Percentiles rank a stretch among this genome's conserved stretches.
These are phyloP conservation scores for Blastobotrys aristatus DNA, from an alignment of 1,139 yeast species.

Conservation along the genomic window DNA sequence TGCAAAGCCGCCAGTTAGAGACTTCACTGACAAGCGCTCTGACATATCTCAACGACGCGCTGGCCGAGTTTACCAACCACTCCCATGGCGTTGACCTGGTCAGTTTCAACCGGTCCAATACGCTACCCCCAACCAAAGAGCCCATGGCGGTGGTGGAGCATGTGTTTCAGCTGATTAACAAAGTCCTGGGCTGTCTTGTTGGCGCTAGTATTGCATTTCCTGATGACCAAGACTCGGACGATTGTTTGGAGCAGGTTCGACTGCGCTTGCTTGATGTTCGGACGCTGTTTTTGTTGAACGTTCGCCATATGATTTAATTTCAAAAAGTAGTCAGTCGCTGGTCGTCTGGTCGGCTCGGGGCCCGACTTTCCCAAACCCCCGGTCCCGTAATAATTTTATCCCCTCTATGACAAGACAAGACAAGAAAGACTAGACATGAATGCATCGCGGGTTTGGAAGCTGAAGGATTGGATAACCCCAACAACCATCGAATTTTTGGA, in stretches of 20 bases:
- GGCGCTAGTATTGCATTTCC: neutral
- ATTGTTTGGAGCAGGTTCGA: neutral
- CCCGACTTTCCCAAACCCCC: too few species aligned
- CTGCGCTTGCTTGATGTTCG: neutral
- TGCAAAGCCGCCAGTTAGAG: neutral
- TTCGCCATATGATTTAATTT: conserved; percentile 2
- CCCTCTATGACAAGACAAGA: too few species aligned
- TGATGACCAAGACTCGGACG: neutral
- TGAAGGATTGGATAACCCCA: conserved; percentile 23
- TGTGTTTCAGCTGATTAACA: neutral
- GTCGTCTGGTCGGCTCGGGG: too few species aligned
- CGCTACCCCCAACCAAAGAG: neutral
- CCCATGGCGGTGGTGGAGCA: neutral
- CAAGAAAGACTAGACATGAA: neutral
- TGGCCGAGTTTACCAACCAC: conserved; percentile 1
- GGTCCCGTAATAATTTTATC: too few species aligned
- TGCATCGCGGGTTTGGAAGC: conserved; percentile 18
- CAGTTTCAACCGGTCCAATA: neutral
- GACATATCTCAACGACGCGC: neutral
- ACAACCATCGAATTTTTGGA: conserved; percentile 23
- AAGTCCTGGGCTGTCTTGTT: neutral
- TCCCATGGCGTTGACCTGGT: neutral
- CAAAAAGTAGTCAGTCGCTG: neutral
- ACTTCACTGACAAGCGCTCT: neutral
- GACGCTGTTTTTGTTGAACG: neutral